Percentiles rank a stretch among this genome's conserved stretches.
Evolutionary conservation across 306 rosid genomes (phyloP).

Genomic region (Sesbania bispinosa): DNA sequence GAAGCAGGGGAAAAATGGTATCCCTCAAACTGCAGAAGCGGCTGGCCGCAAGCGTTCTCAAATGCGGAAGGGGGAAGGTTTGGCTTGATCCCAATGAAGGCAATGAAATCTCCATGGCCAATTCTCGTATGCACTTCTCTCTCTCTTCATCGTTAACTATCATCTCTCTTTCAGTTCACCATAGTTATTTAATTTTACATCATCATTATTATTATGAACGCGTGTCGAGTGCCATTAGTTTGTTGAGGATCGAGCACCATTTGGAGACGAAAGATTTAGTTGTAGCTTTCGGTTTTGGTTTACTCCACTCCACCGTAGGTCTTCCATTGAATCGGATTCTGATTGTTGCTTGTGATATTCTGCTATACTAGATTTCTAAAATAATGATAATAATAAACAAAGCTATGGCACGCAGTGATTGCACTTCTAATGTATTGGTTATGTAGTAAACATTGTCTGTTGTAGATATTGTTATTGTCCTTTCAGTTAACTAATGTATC

Average conservation of each 20-base stretch:
- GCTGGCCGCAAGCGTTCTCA: conserved; percentile 32
- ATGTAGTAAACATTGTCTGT: neutral
- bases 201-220: neutral
- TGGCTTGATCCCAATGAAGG: conserved; percentile 45
- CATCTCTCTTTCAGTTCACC: neutral
- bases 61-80: conserved; percentile 45
- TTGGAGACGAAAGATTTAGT: neutral
- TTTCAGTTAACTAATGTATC: neutral
- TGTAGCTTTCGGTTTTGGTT: neutral
- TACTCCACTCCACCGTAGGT: neutral
- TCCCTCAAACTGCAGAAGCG: conserved; percentile 47
- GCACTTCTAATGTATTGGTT: neutral
- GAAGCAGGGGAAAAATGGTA: conserved; percentile 25
- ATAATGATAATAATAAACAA: too few relatives aligned
- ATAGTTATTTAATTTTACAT: too few relatives aligned
- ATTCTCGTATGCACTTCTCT: conserved; percentile 28
- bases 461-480: neutral
- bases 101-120: conserved; percentile 48
- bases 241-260: neutral
- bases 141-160: neutral
- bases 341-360: neutral
- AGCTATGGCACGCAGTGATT: neutral
- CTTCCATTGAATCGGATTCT: neutral
- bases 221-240: too few relatives aligned
- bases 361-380: neutral